A percentile compares a stretch with the other conserved stretches of the same genome.
Evolutionary conservation across 345 rosid genomes (phyloP).

Genomic region (Laguncularia racemosa): DNA sequence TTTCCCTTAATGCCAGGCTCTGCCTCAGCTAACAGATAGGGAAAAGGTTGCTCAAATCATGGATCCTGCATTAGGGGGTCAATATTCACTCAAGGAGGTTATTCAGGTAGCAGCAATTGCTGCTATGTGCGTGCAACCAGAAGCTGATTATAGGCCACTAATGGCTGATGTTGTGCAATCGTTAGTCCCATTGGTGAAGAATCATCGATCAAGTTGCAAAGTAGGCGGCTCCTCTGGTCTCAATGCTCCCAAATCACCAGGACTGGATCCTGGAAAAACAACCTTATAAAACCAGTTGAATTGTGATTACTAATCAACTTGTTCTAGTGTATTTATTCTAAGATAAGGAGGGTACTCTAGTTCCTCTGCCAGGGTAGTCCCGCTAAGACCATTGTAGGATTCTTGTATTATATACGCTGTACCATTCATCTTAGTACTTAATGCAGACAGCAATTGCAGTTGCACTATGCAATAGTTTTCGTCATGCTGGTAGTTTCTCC

Average conservation of each 20-base stretch:
- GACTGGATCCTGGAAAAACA: slow-evolving; percentile 24
- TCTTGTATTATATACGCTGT: too few relatives aligned
- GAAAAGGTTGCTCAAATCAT: slow-evolving; percentile 77
- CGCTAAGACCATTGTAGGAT: too few relatives aligned
- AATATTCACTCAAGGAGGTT: slow-evolving; percentile 72
- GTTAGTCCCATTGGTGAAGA: slow-evolving; percentile 64
- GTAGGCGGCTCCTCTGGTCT: slow-evolving; percentile 43
- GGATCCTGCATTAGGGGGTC: slow-evolving; percentile 83
- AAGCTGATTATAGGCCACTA: slow-evolving; percentile 83
- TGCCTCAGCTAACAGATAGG: slow-evolving; percentile 67
- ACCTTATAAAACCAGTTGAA: slow-evolving; percentile 15
- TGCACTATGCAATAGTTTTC: too few relatives aligned
- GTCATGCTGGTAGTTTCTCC: too few relatives aligned
- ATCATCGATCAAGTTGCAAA: slow-evolving; percentile 49
- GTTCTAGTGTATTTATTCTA: too few relatives aligned
- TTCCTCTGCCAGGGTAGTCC: too few relatives aligned
- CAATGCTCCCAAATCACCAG: slow-evolving; percentile 33
- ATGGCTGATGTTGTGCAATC: slow-evolving; percentile 98
- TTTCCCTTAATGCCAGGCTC: slow-evolving; percentile 31
- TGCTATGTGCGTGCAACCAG: slow-evolving; percentile 91
- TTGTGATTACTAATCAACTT: too few relatives aligned
- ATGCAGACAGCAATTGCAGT: too few relatives aligned
- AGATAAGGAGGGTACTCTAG: too few relatives aligned
- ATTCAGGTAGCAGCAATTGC: slow-evolving; percentile 95
- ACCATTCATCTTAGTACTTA: too few relatives aligned